Base-by-base conservation (phyloP, 1,139 yeast genomes). In the Yamadazyma oceani region DNA sequence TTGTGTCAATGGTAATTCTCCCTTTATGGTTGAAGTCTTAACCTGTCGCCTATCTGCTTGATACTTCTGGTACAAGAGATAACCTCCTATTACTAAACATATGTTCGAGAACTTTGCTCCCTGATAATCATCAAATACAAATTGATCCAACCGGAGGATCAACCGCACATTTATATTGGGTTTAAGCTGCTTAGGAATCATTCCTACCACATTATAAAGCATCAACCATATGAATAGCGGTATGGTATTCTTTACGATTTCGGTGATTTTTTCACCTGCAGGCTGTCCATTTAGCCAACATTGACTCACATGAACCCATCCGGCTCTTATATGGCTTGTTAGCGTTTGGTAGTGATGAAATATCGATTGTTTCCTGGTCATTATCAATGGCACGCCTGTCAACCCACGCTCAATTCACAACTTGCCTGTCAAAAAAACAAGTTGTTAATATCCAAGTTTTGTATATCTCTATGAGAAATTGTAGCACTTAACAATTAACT, bases 151-250 rank as follows among this genome's bases (percentile, higher is more conserved):
- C 32, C 64, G 55, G 44, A 61, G 66, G 9, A 75, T 69, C 17
- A 77, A 52, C 39, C 68, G 59, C 36, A 76, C 81, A 46, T 74
- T 73, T 37, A 82, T 82, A 1, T 49, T 46, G 0, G 88, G 89
- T 41, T 87, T 64, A 43, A 73, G 64, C 5, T 60, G 59, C 16
- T 64, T 68, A 3, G 88, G 88, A 15, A 82, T 79, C 9, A 68
- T 39, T 4, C 78, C 78, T 2, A 86, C 85, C 48, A 80, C 72
- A 51, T 80, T 77, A 59, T 82, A 82, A 13, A 80, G 69, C 36
- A 62, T 43, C 32, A 82, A 58, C 88, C 88, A 82, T 22, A 71
- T 48, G 34, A 78, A 62, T 2, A 82, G 69, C 0, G 82, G 82
- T 5, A 69, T 55, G 54, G 80, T 79, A 53, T 78, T 79, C 33